Evolutionary conservation across 2,329 filamentous ascomycete genomes (phyloP), one percentile per base, ranked within the genome.

Genomic region (Aspergillus terreus): DNA sequence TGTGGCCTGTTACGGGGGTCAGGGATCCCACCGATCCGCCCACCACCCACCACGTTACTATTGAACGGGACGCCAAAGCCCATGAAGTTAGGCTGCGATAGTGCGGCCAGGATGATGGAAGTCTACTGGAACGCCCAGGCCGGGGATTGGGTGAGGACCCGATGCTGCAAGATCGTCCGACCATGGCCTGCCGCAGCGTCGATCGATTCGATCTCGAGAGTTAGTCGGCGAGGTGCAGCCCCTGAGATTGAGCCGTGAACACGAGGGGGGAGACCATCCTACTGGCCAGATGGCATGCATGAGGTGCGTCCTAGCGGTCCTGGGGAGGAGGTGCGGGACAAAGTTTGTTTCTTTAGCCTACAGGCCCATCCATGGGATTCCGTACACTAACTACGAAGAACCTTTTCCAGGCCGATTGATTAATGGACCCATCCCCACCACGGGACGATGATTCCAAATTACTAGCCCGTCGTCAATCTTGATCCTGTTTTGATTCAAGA

Each of bases 251-350:
- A 38, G 33, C 19, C 32, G 41, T 23, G 46, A 47, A 47, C 46
- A 47, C 46, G 46, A 47, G 46, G 46, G 35, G 46, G 35, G 46
- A 32, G 4, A 9, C 33, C n/a, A 30, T 36, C 46, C 40, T 17
- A 47, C 46, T 47, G 46, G 46, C 15, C 27, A 42, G 46, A 41
- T 41, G 46, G 33, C 46, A 32, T 47, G 46, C 46, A 47, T 47
- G 35, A 19, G 12, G 35, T 38, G 35, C 35, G 12, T n/a, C 35
- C 35, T 38, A 38, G 35, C 15, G 19, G 32, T 27, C 46, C 17
- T 40, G 35, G 33, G 46, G 11, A 32, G 12, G 21, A 27, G 32
- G 19, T 30, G 27, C 27, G 27, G 27, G 15, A 38, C 11, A 38
- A 38, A 47, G 33, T 19, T 27, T 15, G 32, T 19, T 41, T 14